These are phyloP conservation scores for Boletus vinaceobasis DNA, from an alignment of 768 basidiomycete genomes.

Conservation along the genomic window DNA sequence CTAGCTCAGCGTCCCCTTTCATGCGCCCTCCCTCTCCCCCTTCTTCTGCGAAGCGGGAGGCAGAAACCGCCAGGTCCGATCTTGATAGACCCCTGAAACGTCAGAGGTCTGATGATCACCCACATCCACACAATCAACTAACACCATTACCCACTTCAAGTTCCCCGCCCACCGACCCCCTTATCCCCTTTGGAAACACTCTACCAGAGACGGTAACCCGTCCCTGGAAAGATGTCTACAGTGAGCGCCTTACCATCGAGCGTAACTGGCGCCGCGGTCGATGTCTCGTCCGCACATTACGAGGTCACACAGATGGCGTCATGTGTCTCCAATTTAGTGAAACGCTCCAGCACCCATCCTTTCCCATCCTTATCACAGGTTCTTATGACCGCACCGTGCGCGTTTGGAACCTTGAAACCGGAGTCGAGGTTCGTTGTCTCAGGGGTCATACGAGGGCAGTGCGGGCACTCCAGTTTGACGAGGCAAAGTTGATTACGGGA, in stretches of 20 bases:
- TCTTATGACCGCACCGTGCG: constrained; percentile 94
- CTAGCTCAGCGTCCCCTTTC: constrained; percentile 39
- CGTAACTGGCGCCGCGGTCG: constrained; percentile 96
- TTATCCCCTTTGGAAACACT: constrained; percentile 32
- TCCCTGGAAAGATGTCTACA: constrained; percentile 98
- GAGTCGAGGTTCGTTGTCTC: constrained; percentile 75
- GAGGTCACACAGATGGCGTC: constrained; percentile 93
- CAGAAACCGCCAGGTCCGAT: constrained; percentile 29
- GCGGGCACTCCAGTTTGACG: constrained; percentile 91
- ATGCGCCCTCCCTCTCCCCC: constrained; percentile 28
- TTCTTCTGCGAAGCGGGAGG: constrained; percentile 37
- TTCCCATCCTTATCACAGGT: constrained; percentile 95
- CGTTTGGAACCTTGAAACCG: constrained; percentile 96
- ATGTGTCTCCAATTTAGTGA: constrained; percentile 97
- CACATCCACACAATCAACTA: background rate
- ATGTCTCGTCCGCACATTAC: constrained; percentile 77
- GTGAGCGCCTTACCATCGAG: constrained; percentile 93
- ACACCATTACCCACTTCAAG: background rate
- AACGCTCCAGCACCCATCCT: constrained; percentile 73
- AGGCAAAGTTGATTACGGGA: constrained; percentile 90
- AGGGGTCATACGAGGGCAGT: constrained; percentile 92
- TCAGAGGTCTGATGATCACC: constrained; percentile 29
- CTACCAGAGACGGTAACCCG: constrained; percentile 52
- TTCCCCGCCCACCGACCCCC: constrained; percentile 14
- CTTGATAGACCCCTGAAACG: constrained; percentile 49